These are phyloP conservation scores for Drechslerella stenobrocha DNA, from an alignment of 2,329 filamentous ascomycete species.

Conservation along the genomic window DNA sequence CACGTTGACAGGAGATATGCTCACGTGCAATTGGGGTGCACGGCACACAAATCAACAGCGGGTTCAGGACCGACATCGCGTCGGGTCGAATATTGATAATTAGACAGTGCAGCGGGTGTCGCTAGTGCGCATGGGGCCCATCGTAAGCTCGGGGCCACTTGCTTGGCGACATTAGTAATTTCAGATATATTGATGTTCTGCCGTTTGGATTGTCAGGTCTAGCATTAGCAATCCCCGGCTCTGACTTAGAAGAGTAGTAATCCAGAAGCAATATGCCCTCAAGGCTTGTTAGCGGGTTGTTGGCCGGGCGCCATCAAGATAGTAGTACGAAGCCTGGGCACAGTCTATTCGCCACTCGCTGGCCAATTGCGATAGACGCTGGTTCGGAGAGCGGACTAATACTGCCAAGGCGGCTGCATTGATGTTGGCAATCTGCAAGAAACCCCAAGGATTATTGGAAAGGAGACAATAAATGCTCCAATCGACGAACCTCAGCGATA, in stretches of 20 bases:
- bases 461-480: slow-evolving; percentile 9
- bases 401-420: slow-evolving; percentile 40
- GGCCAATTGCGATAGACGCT: not conserved
- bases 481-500: slow-evolving; percentile 18
- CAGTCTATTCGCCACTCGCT: slow-evolving; percentile 10
- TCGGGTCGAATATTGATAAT: slow-evolving; percentile 7
- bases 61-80: slow-evolving; percentile 37
- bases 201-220: not conserved
- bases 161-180: not conserved
- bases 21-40: slow-evolving; percentile 26
- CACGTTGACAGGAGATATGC: slow-evolving; percentile 15
- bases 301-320: slow-evolving; percentile 27
- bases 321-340: slow-evolving; percentile 9
- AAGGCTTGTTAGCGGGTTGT: slow-evolving; percentile 32
- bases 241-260: not conserved
- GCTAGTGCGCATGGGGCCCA: not conserved
- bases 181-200: slow-evolving; percentile 32
- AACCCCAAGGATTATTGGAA: slow-evolving; percentile 13
- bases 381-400: slow-evolving; percentile 11
- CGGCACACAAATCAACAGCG: not conserved
- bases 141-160: not conserved
- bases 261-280: not conserved
- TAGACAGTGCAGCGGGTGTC: not conserved
- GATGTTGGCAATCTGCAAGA: slow-evolving; percentile 13
- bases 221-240: not conserved